Base-by-base conservation (phyloP, 805 yeast species). In the Yarrowia keelungensis region DNA sequence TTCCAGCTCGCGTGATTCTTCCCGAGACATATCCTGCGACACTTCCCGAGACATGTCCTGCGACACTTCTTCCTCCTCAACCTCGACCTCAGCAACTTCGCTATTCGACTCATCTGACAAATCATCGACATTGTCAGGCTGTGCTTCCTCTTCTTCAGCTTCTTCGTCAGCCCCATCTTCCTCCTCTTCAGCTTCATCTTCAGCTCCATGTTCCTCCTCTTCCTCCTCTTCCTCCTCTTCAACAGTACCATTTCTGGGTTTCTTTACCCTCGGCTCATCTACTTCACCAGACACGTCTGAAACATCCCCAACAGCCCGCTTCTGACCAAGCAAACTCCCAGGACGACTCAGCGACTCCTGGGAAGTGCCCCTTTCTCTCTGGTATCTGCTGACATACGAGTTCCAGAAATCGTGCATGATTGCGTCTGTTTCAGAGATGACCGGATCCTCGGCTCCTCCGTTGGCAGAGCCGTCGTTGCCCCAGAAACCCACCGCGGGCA, bases 401-500 rank as follows among this genome's bases (percentile, higher is more conserved):
- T 19, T 35, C 35, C 43, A 53, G 14, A 38, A 53, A 12, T 12
- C 19, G 8, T n/a, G 19, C 16, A 53, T 53, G 39, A 53, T 19
- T 11, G 2, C 59, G 11, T 53, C 45, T 2, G 59, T 53, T 14
- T 53, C 59, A 5, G 42, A 19, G 2, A 19, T 19, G 8, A 8
- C 35, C 2, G 59, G 59, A 8, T 53, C 59, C 10, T 39, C 45
- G 0, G 36, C 59, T 14, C 59, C 59, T 39, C 59, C 45, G 10
- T 22, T 22, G 5, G n/a, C 14, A 12, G 59, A 7, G 9, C 59
- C 59, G 12, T 53, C 59, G 15, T 53, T 53, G 8, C 59, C 59
- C 59, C 59, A 53, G 22, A 39, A 38, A 1, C 59, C 59, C 0
- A 8, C 36, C 10, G 16, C 35, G 3, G 59, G 59, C 36, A 12